Evolutionary conservation across 192 early-diverging fungal species (phyloP).

Genomic region (Backusella parvicylindrica): DNA sequence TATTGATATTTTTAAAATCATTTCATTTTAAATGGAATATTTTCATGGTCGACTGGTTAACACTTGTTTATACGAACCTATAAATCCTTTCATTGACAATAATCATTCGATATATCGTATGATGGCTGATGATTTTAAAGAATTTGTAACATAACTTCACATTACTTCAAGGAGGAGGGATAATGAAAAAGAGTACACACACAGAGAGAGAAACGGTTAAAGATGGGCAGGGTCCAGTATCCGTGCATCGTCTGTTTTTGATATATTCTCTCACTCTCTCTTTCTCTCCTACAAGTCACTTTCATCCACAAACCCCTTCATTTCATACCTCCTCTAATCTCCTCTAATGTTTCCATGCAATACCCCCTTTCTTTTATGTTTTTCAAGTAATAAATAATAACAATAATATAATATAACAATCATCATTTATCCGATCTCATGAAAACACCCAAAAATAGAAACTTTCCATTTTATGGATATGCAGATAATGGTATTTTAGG

Average conservation of each 20-base stretch:
- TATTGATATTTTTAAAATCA: background rate
- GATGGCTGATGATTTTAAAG: background rate
- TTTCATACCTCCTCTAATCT: background rate
- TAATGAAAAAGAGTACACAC: background rate
- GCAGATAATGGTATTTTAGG: background rate
- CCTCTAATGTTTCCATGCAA: background rate
- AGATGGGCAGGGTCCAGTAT: background rate
- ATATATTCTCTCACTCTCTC: background rate
- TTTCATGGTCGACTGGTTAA: no score
- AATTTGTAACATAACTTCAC: background rate
- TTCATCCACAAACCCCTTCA: background rate
- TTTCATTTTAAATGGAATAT: background rate
- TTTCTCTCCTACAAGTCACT: background rate
- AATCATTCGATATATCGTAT: background rate
- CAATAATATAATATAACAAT: background rate
- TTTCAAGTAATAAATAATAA: slow-evolving; percentile 3
- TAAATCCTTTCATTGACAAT: background rate
- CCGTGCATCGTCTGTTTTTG: background rate
- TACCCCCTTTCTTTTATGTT: background rate
- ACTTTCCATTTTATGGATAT: slow-evolving; percentile 2
- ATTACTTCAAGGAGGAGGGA: background rate
- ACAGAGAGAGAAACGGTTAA: background rate
- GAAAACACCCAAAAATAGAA: slow-evolving; percentile 5
- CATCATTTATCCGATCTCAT: background rate
- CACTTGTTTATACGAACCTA: no score